Conservation (phyloP, 164 flowering plant species). For the Vitis vinifera region DNA sequence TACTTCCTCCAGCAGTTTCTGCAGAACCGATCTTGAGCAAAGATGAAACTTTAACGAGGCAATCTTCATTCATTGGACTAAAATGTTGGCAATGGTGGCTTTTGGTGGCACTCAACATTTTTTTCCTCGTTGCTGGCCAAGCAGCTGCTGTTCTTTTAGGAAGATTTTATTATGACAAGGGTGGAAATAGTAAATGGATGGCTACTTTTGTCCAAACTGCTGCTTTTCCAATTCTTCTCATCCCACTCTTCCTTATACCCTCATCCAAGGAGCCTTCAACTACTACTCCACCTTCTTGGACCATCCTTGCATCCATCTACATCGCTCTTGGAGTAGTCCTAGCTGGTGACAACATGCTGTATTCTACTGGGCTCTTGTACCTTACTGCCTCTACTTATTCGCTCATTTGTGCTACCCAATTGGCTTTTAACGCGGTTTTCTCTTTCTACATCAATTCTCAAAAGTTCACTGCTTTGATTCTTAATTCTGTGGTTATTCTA, state of each 20-base stretch:
- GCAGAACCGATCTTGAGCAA: slow-evolving; percentile 27
- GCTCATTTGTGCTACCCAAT: slow-evolving; percentile 54
- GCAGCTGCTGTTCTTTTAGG: slow-evolving; percentile 56
- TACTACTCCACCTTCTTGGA: slow-evolving; percentile 19
- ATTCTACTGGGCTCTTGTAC: slow-evolving; percentile 49
- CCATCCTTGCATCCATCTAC: slow-evolving; percentile 30
- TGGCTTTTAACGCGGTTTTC: slow-evolving; percentile 53
- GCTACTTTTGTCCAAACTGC: slow-evolving; percentile 61
- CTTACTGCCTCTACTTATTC: slow-evolving; percentile 62
- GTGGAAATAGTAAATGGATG: slow-evolving; percentile 66
- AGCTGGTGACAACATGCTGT: slow-evolving; percentile 58
- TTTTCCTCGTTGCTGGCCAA: slow-evolving; percentile 57
- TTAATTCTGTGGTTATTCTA: slow-evolving; percentile 50
- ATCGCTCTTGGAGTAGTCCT: slow-evolving; percentile 40
- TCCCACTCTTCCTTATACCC: slow-evolving; percentile 40
- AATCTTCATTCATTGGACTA: slow-evolving; percentile 22
- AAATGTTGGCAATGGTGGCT: slow-evolving; percentile 58
- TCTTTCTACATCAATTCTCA: slow-evolving; percentile 53
- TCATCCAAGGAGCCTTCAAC: slow-evolving; percentile 22
- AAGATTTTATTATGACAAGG: slow-evolving; percentile 57
- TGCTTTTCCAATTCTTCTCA: slow-evolving; percentile 48
- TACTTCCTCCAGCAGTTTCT: slow-evolving; percentile 25
- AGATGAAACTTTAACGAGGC: slow-evolving; percentile 7
- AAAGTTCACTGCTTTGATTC: slow-evolving; percentile 46
- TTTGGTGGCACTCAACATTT: slow-evolving; percentile 37